Percentiles rank a stretch among this genome's conserved stretches.
These are phyloP conservation scores for Spathaspora passalidarum DNA, from an alignment of 805 yeast genomes.

Conservation along the genomic window DNA sequence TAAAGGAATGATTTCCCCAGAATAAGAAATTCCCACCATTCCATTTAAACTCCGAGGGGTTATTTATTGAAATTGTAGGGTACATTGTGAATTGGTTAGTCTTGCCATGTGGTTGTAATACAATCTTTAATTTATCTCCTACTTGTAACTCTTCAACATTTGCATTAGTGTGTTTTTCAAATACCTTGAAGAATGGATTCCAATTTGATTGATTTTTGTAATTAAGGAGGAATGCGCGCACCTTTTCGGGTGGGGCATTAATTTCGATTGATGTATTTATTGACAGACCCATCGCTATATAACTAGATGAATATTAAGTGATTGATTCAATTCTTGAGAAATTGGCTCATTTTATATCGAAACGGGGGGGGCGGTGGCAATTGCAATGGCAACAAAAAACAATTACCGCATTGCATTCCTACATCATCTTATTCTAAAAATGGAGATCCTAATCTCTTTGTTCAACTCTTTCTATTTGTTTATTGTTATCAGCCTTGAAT, in stretches of 20 bases:
- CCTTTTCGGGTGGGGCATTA: conserved; percentile 9
- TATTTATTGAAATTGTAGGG: conserved; percentile 6
- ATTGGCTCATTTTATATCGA: not conserved
- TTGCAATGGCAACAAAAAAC: no score
- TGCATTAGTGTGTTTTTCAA: conserved; percentile 5
- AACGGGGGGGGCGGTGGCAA: no score
- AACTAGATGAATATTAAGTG: not conserved
- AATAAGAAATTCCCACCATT: conserved; percentile 12
- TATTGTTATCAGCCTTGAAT: no score
- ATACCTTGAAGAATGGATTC: conserved; percentile 12
- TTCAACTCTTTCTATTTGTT: no score
- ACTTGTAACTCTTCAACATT: conserved; percentile 2
- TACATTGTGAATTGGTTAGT: conserved; percentile 5
- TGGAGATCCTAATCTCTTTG: no score
- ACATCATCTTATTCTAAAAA: no score
- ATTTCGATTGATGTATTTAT: conserved; percentile 9
- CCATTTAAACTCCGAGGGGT: conserved; percentile 9
- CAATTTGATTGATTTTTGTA: conserved; percentile 9
- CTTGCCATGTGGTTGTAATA: conserved; percentile 7
- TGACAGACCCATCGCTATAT: not conserved
- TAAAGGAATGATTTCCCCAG: conserved; percentile 10
- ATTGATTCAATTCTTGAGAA: not conserved
- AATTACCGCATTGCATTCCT: no score
- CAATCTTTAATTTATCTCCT: conserved; percentile 11
- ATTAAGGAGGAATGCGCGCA: conserved; percentile 9